These are phyloP conservation scores for Russula sp. DNA, from an alignment of 768 basidiomycete species.

Conservation along the genomic window DNA sequence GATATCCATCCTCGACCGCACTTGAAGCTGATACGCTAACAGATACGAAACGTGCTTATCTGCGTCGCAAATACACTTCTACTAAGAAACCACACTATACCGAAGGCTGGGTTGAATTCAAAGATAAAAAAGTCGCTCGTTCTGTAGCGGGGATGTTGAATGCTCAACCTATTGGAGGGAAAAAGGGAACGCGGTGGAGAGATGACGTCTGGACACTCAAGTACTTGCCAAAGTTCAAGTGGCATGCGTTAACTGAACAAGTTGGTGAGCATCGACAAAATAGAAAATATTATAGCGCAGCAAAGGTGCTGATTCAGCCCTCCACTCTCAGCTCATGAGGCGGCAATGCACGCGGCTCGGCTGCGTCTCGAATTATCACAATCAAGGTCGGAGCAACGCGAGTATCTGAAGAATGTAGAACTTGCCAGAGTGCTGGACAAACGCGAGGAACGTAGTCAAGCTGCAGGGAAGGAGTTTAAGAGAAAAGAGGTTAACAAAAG, in stretches of 20 bases:
- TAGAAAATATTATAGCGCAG: slow-evolving; percentile 3
- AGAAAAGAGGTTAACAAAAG: slow-evolving; percentile 29
- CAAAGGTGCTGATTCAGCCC: background rate
- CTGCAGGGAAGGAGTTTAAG: slow-evolving; percentile 38
- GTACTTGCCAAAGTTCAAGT: slow-evolving; percentile 95
- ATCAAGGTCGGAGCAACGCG: slow-evolving; percentile 83
- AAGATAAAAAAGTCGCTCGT: slow-evolving; percentile 87
- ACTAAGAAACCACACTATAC: slow-evolving; percentile 86
- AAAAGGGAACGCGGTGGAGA: slow-evolving; percentile 85
- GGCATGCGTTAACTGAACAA: slow-evolving; percentile 98
- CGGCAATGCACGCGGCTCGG: slow-evolving; percentile 81
- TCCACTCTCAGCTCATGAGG: slow-evolving; percentile 73
- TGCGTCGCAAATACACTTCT: slow-evolving; percentile 73
- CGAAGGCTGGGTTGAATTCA: slow-evolving; percentile 99
- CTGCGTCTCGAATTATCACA: slow-evolving; percentile 90
- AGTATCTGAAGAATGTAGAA: slow-evolving; percentile 93
- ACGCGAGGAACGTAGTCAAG: slow-evolving; percentile 48
- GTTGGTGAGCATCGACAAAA: slow-evolving; percentile 63
- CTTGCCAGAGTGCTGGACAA: slow-evolving; percentile 83
- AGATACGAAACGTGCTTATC: slow-evolving; percentile 88
- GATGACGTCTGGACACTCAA: slow-evolving; percentile 99
- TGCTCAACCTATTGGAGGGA: slow-evolving; percentile 91
- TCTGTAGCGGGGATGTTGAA: slow-evolving; percentile 94
- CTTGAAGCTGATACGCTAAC: slow-evolving; percentile 4
- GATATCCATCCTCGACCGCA: background rate